These are phyloP conservation scores for Nephelium lappaceum DNA, from an alignment of 345 rosid species.

Conservation along the genomic window DNA sequence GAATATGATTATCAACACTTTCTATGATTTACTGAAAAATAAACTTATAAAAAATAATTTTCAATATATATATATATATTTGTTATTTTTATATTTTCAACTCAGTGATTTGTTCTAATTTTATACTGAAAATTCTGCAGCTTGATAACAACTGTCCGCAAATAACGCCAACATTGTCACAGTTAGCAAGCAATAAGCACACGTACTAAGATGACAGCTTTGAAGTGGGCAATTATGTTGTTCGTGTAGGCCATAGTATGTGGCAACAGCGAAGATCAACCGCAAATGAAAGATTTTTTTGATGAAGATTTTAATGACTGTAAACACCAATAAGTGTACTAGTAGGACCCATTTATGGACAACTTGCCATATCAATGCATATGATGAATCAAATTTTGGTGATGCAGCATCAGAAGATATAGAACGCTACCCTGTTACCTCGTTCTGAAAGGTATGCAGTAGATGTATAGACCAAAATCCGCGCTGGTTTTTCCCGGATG, in stretches of 20 bases:
- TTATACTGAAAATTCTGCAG: too few species aligned
- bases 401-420: background rate
- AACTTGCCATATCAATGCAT: background rate
- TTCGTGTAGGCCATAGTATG: background rate
- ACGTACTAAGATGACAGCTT: background rate
- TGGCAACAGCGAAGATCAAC: background rate
- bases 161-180: background rate
- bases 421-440: too few species aligned
- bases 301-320: background rate
- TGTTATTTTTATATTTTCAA: too few species aligned
- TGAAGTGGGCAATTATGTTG: constrained; percentile 2
- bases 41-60: too few species aligned
- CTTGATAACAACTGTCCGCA: background rate
- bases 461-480: background rate
- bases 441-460: too few species aligned
- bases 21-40: too few species aligned
- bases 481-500: background rate
- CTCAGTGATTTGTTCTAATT: too few species aligned
- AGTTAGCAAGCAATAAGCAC: background rate
- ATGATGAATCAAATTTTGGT: background rate
- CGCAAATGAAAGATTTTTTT: background rate
- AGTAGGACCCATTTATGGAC: background rate
- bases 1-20: too few species aligned
- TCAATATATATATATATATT: too few species aligned
- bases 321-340: background rate